A percentile compares a stretch with the other conserved stretches of the same genome.
Conservation (phyloP, 2,329 filamentous ascomycete species). For the Paracorniculantispora psalliotae region DNA sequence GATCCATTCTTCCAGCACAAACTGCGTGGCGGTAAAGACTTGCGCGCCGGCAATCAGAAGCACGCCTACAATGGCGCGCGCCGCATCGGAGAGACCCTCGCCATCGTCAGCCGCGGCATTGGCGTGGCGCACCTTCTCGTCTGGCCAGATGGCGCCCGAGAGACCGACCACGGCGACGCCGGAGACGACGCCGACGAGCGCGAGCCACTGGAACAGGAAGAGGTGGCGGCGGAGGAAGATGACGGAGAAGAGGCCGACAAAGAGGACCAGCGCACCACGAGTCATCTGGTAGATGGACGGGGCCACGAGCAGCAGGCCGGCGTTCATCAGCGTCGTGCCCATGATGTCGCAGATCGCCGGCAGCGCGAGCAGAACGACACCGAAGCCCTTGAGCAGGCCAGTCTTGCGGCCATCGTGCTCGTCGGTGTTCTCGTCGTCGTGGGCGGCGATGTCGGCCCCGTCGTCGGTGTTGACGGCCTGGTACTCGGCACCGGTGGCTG, state of each 20-base stretch:
- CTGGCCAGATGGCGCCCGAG: constrained; percentile 75
- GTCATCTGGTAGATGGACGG: constrained; percentile 99
- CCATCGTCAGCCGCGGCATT: constrained; percentile 25
- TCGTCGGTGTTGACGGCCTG: constrained; percentile 52
- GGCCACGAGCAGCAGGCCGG: constrained; percentile 86
- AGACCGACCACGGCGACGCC: constrained; percentile 89
- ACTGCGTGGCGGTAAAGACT: constrained; percentile 94
- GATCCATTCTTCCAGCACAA: constrained; percentile 92
- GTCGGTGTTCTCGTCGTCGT: constrained; percentile 38
- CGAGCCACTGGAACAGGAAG: constrained; percentile 86
- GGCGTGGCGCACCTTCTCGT: constrained; percentile 45
- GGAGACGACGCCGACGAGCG: constrained; percentile 77
- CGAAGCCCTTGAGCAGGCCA: constrained; percentile 64
- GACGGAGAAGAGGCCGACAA: constrained; percentile 93
- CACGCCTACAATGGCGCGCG: constrained; percentile 71
- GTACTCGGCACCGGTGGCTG: constrained; percentile 55
- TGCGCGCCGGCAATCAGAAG: constrained; percentile 89
- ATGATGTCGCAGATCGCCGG: constrained; percentile 92
- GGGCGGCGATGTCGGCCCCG: constrained; percentile 32
- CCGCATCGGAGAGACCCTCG: constrained; percentile 32
- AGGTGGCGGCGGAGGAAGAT: constrained; percentile 78
- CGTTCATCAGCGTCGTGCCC: constrained; percentile 96
- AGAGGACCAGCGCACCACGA: constrained; percentile 85
- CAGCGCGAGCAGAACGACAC: constrained; percentile 69
- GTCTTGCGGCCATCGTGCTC: constrained; percentile 36